Conservation (phyloP, 306 rosid species). For the Cicer judaicum region DNA sequence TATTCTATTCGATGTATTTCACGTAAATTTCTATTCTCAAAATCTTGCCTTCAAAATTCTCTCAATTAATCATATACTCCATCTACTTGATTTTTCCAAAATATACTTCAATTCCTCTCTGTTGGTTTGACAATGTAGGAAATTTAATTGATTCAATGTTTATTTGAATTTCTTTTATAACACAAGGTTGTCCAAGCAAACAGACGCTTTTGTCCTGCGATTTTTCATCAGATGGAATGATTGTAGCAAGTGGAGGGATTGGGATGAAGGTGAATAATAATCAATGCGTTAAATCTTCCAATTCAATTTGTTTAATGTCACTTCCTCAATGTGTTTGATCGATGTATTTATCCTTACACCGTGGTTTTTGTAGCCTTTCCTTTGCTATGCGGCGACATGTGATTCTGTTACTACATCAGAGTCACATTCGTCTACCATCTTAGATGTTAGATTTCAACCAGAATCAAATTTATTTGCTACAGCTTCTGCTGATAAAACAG, state of each 20-base stretch:
- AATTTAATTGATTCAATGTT: neutral
- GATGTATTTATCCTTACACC: neutral
- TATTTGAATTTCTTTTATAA: neutral
- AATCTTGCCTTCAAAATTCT: neutral
- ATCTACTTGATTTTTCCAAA: neutral
- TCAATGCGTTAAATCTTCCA: neutral
- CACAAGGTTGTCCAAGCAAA: conserved; percentile 16
- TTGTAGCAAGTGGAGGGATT: neutral
- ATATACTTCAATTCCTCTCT: neutral
- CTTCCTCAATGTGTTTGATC: neutral
- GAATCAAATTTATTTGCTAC: conserved; percentile 11
- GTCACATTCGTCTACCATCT: neutral
- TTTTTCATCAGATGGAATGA: conserved; percentile 27
- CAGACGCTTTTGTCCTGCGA: neutral
- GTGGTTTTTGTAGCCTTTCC: conserved; percentile 13
- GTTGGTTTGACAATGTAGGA: neutral
- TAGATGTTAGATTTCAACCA: conserved; percentile 13
- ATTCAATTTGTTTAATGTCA: neutral
- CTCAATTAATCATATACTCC: neutral
- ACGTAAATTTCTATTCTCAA: neutral
- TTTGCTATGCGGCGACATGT: neutral
- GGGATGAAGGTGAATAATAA: conserved; percentile 1
- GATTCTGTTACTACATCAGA: neutral
- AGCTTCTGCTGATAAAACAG: neutral
- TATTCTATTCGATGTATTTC: neutral